Evolutionary conservation across 306 rosid genomes (phyloP), one percentile per base, ranked within the genome.

Genomic region (Ceratonia siliqua): DNA sequence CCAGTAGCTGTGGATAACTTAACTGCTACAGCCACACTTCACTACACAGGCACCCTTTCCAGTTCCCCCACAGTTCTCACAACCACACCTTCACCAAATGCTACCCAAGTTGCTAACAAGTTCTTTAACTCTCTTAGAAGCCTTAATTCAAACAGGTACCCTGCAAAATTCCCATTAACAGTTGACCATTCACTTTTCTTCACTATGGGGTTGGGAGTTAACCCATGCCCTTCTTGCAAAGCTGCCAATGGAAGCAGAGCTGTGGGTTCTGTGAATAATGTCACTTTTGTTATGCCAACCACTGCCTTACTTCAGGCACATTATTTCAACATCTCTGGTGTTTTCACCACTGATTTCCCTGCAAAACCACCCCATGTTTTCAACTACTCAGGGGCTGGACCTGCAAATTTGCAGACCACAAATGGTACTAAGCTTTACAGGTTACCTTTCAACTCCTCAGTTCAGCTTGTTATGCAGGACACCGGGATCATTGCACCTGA

Each of bases 221-320:
- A 87, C 82, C 91, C 93, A 0, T 92, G 97, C 68, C 83, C 91
- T 15, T 77, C 84, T 28, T 92, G 97, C 85, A 89, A 15, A 75
- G 87, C 90, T 8, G 93, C 77, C 0, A 92, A 92, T 36, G 93
- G 96, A 25, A 92, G 91, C 75, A 81, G 96, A 25, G 90, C 57
- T 4, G 97, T 82, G 58, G 96, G 82, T 36, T 13, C 86, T 68
- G 41, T 92, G 14, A 92, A 92, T 80, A 92, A 92, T 77, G 87
- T 92, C 83, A 81, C 96, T 8, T 92, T 92, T 77, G 89, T 88
- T 6, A 92, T 92, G 97, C 97, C 96, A 53, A 80, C 79, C 41
- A 89, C 84, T 13, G 91, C 96, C 11, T 59, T 89, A 6, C 93
- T 92, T 62, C 97, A 89, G 36, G 93, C 97, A 10, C 89, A 92